A percentile compares a stretch with the other conserved stretches of the same genome.
These are phyloP conservation scores for Phaeophleospora eucalypticola DNA, from an alignment of 2,329 filamentous ascomycete genomes.

Conservation along the genomic window DNA sequence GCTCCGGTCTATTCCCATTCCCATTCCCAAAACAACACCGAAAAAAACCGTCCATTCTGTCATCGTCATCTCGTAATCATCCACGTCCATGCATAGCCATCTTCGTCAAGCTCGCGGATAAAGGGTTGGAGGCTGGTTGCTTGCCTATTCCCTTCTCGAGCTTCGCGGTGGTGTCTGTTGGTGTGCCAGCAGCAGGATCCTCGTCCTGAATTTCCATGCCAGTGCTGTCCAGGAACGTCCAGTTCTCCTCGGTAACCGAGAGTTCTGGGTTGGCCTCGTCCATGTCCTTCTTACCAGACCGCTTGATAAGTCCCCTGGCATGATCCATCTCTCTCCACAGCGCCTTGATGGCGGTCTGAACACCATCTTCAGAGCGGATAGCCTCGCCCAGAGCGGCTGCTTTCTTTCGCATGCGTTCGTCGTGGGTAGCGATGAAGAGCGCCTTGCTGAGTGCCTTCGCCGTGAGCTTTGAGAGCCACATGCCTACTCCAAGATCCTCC, in stretches of 20 bases:
- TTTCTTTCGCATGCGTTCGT: conserved; percentile 85
- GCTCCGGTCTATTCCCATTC: too few relatives aligned
- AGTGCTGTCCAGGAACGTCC: conserved; percentile 79
- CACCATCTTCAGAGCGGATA: conserved; percentile 87
- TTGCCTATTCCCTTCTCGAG: not conserved
- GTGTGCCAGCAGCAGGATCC: conserved; percentile 1
- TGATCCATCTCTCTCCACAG: conserved; percentile 96
- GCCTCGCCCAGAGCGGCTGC: conserved; percentile 76
- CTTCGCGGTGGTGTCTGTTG: not conserved
- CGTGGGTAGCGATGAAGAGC: conserved; percentile 86
- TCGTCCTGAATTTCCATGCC: conserved; percentile 36
- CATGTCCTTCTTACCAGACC: conserved; percentile 4
- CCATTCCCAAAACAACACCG: too few relatives aligned
- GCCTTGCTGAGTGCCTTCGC: conserved; percentile 80
- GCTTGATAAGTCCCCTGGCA: conserved; percentile 74
- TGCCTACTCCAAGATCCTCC: conserved; percentile 88
- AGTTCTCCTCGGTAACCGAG: conserved; percentile 43
- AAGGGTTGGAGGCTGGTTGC: too few relatives aligned
- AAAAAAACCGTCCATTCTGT: too few relatives aligned
- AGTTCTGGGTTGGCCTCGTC: conserved; percentile 10
- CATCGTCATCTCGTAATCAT: too few relatives aligned
- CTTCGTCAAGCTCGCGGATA: too few relatives aligned
- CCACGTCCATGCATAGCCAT: too few relatives aligned
- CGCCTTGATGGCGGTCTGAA: conserved; percentile 82
- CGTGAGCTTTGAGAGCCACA: conserved; percentile 84